These are phyloP conservation scores for Schoenoplectus tabernaemontani DNA, from an alignment of 202 grass and related monocot species.

Conservation along the genomic window DNA sequence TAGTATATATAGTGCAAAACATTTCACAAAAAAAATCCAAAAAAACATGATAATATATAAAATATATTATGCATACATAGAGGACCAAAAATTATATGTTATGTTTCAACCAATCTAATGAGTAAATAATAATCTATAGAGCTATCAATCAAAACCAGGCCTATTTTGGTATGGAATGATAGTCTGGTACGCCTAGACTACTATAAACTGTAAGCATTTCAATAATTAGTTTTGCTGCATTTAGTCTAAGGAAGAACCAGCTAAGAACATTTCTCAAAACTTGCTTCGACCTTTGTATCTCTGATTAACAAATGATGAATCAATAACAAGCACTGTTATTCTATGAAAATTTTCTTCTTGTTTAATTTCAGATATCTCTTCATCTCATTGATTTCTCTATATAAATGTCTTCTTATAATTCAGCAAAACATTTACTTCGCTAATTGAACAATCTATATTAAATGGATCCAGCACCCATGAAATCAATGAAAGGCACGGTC, in stretches of 20 bases:
- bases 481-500: background rate
- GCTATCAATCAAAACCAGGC: background rate
- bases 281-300: background rate
- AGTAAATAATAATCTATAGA: background rate
- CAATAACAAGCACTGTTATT: background rate
- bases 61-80: background rate
- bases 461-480: slow-evolving; percentile 3
- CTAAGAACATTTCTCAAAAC: background rate
- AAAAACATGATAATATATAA: background rate
- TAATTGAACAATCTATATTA: background rate
- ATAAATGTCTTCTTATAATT: background rate
- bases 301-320: background rate
- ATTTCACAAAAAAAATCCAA: too few relatives aligned
- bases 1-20: background rate
- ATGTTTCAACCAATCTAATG: background rate
- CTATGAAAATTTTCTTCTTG: background rate
- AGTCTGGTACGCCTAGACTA: background rate
- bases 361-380: background rate
- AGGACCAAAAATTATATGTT: background rate
- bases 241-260: background rate
- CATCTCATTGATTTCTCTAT: background rate
- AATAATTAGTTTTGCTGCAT: background rate
- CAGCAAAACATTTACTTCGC: background rate
- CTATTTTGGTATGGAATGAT: background rate
- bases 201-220: background rate